Percentiles rank a stretch among this genome's conserved stretches.
phyloP scores from a whole-genome alignment of 139 green algal genomes.

The Deuterostichococcus epilithicus region DNA sequence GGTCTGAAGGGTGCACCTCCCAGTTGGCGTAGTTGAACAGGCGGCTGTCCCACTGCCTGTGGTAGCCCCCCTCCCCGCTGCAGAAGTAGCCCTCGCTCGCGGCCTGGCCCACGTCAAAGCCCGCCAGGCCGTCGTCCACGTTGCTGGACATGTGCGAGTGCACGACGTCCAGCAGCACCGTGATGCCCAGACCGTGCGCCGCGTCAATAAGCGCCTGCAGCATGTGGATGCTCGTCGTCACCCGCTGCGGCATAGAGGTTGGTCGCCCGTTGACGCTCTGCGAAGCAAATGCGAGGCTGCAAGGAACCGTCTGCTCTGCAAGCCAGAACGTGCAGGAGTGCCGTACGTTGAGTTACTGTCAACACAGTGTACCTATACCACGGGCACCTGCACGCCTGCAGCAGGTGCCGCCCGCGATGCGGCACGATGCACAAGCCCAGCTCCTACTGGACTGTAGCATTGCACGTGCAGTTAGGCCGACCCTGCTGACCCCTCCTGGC shows the following conservation, averaged over 20 bases:
- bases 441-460: neutral
- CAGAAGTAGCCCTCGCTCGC: conserved; percentile 83
- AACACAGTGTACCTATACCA: too few species aligned
- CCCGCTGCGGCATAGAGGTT: too few species aligned
- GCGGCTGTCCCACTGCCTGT: conserved; percentile 85
- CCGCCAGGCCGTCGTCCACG: conserved; percentile 83
- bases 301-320: too few species aligned
- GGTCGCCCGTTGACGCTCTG: too few species aligned
- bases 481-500: too few species aligned
- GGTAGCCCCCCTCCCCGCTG: conserved; percentile 78
- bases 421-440: neutral
- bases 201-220: conserved; percentile 76
- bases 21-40: conserved; percentile 87
- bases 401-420: neutral
- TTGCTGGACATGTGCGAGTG: conserved; percentile 90
- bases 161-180: conserved; percentile 91
- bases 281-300: too few species aligned
- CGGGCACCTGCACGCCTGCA: neutral
- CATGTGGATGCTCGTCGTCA: too few species aligned
- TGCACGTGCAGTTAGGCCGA: neutral
- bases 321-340: too few species aligned
- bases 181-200: conserved; percentile 84
- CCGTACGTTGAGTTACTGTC: too few species aligned
- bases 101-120: conserved; percentile 85
- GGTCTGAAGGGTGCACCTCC: too few species aligned